Evolutionary conservation across 345 rosid genomes (phyloP).

Genomic region (Viola odorata): DNA sequence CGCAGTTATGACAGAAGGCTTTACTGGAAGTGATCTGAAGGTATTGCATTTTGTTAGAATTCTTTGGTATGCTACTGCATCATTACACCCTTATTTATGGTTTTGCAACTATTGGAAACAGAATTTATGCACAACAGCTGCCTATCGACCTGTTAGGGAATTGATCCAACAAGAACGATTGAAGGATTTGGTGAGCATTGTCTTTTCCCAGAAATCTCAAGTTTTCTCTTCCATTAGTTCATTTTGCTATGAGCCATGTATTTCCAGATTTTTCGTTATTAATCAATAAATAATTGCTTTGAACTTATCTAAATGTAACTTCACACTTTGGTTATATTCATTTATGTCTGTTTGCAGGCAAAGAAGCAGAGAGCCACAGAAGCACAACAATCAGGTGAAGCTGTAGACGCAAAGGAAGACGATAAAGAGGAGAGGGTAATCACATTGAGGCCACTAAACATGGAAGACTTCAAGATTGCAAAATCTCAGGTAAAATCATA

Average conservation of each 20-base stretch:
- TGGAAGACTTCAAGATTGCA: slow-evolving; percentile 72
- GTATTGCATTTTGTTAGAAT: slow-evolving; percentile 19
- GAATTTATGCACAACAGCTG: slow-evolving; percentile 90
- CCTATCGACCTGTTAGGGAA: slow-evolving; percentile 80
- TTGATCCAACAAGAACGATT: slow-evolving; percentile 69
- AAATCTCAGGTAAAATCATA: slow-evolving; percentile 56
- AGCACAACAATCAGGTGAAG: slow-evolving; percentile 23
- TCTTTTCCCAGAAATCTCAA: background rate
- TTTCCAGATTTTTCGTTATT: no score
- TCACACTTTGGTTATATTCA: background rate
- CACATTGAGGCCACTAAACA: slow-evolving; percentile 63
- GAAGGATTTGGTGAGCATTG: slow-evolving; percentile 49
- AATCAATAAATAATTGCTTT: background rate
- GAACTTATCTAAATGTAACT: background rate
- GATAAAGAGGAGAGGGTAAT: slow-evolving; percentile 47
- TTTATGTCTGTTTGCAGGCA: slow-evolving; percentile 28
- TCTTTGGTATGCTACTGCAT: background rate
- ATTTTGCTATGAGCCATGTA: background rate
- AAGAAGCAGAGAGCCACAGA: slow-evolving; percentile 48
- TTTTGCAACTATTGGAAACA: slow-evolving; percentile 18
- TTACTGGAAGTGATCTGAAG: slow-evolving; percentile 84
- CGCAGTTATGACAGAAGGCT: slow-evolving; percentile 74
- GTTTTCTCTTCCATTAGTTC: background rate
- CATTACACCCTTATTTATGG: background rate
- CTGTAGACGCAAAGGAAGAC: slow-evolving; percentile 23